phyloP scores from a whole-genome alignment of 257 asterid genomes.

The Craterostigma plantagineum region DNA sequence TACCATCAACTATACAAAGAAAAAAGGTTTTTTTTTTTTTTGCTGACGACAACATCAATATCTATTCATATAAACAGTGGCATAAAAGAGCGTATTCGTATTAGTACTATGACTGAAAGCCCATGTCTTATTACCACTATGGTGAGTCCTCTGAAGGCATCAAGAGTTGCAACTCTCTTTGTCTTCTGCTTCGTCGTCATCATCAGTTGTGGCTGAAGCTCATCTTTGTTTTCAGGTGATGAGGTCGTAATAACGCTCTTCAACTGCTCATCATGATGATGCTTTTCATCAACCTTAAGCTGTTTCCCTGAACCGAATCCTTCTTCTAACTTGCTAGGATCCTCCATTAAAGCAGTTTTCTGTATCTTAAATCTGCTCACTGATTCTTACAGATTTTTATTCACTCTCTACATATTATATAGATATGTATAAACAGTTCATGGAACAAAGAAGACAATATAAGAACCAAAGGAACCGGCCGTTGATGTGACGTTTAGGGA shows the following conservation, averaged over 20 bases:
- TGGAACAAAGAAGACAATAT: too few relatives aligned
- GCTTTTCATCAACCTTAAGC: constrained; percentile 5
- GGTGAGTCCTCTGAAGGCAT: constrained; percentile 60
- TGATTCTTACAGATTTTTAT: too few relatives aligned
- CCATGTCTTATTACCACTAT: constrained; percentile 25
- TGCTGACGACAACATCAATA: too few relatives aligned
- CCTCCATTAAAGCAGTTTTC: constrained; percentile 12
- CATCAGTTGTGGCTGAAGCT: constrained; percentile 11
- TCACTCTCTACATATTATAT: too few relatives aligned
- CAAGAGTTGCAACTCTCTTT: constrained; percentile 49
- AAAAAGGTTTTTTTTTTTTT: too few relatives aligned
- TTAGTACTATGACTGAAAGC: background rate
- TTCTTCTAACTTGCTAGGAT: constrained; percentile 20
- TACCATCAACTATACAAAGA: constrained; percentile 63
- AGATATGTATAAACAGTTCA: too few relatives aligned
- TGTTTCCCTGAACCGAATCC: constrained; percentile 14
- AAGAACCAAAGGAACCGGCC: too few relatives aligned
- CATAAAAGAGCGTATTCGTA: too few relatives aligned
- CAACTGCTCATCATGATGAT: too few relatives aligned
- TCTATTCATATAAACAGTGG: too few relatives aligned
- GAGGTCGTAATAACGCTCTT: background rate
- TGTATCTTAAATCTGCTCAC: too few relatives aligned
- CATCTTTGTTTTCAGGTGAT: constrained; percentile 5
- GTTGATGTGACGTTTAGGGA: too few relatives aligned
- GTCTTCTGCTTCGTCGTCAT: constrained; percentile 18